These are phyloP conservation scores for Phytopythium helicoides DNA, from an alignment of 352 stramenopile genomes.

Conservation along the genomic window DNA sequence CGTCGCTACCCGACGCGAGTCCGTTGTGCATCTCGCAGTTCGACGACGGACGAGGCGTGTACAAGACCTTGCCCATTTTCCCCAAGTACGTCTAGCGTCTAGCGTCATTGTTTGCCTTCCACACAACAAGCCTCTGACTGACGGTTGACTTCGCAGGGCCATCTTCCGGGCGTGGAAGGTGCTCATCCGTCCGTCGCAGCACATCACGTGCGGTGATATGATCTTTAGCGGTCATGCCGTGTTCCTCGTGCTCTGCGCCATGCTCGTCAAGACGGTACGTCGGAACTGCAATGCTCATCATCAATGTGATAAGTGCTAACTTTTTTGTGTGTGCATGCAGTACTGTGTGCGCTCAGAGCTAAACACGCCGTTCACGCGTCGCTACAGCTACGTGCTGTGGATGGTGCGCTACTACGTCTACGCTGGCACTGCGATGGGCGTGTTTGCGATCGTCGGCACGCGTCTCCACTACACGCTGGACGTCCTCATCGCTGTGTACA, in stretches of 20 bases:
- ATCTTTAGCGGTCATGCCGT: constrained; percentile 87
- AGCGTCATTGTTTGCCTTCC: not conserved
- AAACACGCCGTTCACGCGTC: constrained; percentile 84
- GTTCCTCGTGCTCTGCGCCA: constrained; percentile 81
- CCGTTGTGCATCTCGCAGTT: constrained; percentile 89
- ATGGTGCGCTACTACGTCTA: constrained; percentile 84
- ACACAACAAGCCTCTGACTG: not conserved
- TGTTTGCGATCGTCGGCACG: constrained; percentile 86
- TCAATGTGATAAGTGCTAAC: not conserved
- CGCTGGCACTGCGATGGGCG: constrained; percentile 47
- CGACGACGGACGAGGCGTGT: constrained; percentile 49
- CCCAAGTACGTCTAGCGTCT: constrained; percentile 52
- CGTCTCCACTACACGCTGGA: constrained; percentile 87
- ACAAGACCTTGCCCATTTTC: constrained; percentile 88
- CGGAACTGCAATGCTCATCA: not conserved
- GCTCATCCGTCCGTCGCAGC: constrained; percentile 74
- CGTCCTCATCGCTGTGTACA: constrained; percentile 86
- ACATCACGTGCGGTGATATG: constrained; percentile 90
- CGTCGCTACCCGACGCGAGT: constrained; percentile 82
- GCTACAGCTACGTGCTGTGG: constrained; percentile 68
- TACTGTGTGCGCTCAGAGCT: constrained; percentile 79
- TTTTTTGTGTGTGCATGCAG: constrained; percentile 23
- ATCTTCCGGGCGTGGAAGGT: constrained; percentile 82
- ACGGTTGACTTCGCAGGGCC: constrained; percentile 34
- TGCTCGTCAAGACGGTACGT: constrained; percentile 75